Evolutionary conservation across 176 grass and related monocot genomes (phyloP).

Genomic region (Avena sativa): DNA sequence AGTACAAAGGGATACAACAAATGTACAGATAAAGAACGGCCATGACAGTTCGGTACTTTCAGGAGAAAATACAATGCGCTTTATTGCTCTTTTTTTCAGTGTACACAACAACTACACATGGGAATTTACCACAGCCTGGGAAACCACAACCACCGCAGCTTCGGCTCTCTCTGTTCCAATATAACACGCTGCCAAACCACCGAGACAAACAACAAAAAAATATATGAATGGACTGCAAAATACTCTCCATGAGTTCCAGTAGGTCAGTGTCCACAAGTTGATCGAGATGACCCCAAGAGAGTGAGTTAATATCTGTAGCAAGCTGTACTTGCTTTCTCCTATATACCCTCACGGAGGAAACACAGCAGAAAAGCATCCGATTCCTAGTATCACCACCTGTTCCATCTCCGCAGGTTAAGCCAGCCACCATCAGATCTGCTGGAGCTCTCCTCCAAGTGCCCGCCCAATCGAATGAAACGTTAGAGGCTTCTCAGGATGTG

Average conservation of each 20-base stretch:
- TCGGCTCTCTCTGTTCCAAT: background rate
- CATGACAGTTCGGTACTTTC: too few species aligned
- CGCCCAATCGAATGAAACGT: background rate
- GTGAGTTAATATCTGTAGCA: background rate
- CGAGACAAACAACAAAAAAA: background rate
- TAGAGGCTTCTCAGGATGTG: background rate
- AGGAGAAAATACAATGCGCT: slow-evolving; percentile 14
- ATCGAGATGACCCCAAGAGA: background rate
- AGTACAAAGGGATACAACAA: background rate
- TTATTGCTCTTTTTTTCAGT: slow-evolving; percentile 55
- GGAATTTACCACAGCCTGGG: slow-evolving; percentile 7
- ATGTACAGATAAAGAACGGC: background rate
- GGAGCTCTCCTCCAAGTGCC: background rate
- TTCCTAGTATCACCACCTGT: background rate
- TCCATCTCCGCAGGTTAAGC: background rate
- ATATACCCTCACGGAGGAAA: slow-evolving; percentile 15
- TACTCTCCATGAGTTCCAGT: background rate
- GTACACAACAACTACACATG: slow-evolving; percentile 34
- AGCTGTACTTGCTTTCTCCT: slow-evolving; percentile 22
- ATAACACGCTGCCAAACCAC: slow-evolving; percentile 20
- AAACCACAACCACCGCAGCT: slow-evolving; percentile 35
- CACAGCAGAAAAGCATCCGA: background rate
- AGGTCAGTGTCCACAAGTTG: slow-evolving; percentile 35
- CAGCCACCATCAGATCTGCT: background rate
- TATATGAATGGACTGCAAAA: slow-evolving; percentile 34